Base-by-base conservation (phyloP, 1,284 basidiomycete species). In the Cutaneotrichosporon sp. region DNA sequence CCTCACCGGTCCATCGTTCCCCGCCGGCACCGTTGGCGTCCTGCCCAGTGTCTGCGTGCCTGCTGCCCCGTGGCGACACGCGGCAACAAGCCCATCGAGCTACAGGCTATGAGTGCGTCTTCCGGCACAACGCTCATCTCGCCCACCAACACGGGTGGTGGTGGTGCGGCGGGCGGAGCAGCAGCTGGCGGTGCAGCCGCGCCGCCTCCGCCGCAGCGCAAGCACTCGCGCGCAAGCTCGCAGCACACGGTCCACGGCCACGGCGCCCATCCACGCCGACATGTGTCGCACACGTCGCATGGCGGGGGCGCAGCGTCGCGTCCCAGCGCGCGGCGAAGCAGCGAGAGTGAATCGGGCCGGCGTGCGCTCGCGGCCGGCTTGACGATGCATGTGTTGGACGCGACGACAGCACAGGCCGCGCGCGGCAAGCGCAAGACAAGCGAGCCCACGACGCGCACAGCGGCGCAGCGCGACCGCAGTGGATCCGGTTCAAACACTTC, bases 121-220 rank as follows among this genome's bases (percentile, higher is more conserved):
- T 70, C 68, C 26, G 64, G 55, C 14, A 66, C 65, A 5, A 71
- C 70, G 12, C 63, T 70, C 46, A 70, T 68, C 44, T 73, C 70
- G 13, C 69, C 69, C 22, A 44, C 60, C 33, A 54, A 57, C 21
- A 51, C 62, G 18, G 8, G 41, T n/a, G 23, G 36, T 20, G 20
- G 20, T 14, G 39, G 39, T 8, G 39, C 12, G 10, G 30, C 43
- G 4, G 30, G 23, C 14, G 26, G 17, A 22, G 42, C 10, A 17
- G 38, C 17, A 9, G 17, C 17, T 18, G 38, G 38, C 26, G 33
- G 30, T 30, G 26, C 26, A 21, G 18, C 18, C 39, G 39, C 37
- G 17, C 26, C 39, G 35, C 35, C 44, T 1, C n/a, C 30, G n/a
- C 26, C 23, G 8, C 35, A 52, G 36, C 52, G 51, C 45, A 40